Conservation (phyloP, 805 yeast species). For the Candida arabinofermentans region DNA sequence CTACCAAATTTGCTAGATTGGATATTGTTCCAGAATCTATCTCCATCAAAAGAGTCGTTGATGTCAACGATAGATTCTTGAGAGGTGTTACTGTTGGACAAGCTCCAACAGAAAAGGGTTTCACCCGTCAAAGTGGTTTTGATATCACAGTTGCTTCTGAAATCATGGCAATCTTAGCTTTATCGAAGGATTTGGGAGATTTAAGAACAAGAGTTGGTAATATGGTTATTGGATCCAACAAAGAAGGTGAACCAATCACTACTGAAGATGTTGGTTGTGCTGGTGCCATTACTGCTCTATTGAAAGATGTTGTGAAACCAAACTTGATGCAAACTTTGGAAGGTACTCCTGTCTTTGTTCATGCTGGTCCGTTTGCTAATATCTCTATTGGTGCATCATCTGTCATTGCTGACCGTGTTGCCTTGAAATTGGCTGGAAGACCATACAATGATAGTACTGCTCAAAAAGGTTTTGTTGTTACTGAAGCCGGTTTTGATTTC, state of each 20-base stretch:
- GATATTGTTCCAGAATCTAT: constrained; percentile 77
- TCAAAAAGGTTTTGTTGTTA: constrained; percentile 71
- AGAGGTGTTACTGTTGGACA: constrained; percentile 77
- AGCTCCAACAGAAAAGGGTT: constrained; percentile 77
- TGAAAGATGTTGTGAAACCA: constrained; percentile 81
- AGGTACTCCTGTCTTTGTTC: constrained; percentile 84
- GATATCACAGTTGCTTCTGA: constrained; percentile 85
- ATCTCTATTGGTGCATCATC: constrained; percentile 86
- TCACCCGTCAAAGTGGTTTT: constrained; percentile 69
- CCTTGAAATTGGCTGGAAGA: constrained; percentile 72
- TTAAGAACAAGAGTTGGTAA: constrained; percentile 71
- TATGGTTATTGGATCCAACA: constrained; percentile 70
- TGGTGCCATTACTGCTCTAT: constrained; percentile 78
- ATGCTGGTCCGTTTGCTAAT: constrained; percentile 88
- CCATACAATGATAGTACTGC: constrained; percentile 27
- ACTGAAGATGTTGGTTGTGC: constrained; percentile 84
- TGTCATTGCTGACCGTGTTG: constrained; percentile 75
- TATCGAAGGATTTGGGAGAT: constrained; percentile 65
- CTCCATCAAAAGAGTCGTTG: constrained; percentile 82
- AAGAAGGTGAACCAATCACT: constrained; percentile 64
- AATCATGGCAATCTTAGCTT: constrained; percentile 80
- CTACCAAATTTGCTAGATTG: constrained; percentile 58
- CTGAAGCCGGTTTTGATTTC: constrained; percentile 88
- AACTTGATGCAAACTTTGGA: constrained; percentile 85
- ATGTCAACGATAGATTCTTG: constrained; percentile 75